A percentile compares a stretch with the other conserved stretches of the same genome.
Conservation (phyloP, 257 asterid species). For the Ligustrum vulgare region DNA sequence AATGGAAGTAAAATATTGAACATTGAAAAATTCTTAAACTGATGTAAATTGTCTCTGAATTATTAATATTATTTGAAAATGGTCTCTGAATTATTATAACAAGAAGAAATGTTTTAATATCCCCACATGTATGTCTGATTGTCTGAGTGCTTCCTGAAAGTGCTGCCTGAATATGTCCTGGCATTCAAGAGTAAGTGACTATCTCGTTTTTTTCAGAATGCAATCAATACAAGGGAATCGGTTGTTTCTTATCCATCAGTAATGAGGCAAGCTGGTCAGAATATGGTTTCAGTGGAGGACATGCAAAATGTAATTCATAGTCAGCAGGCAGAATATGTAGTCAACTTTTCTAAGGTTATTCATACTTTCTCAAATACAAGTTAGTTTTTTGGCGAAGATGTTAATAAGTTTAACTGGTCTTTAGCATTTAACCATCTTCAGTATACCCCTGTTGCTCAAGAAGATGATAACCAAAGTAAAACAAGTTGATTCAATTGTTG, state of each 20-base stretch:
- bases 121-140: not conserved
- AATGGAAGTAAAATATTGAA: not conserved
- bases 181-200: constrained; percentile 12
- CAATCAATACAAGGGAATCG: constrained; percentile 28
- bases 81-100: not conserved
- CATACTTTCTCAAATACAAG: not conserved
- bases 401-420: not conserved
- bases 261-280: constrained; percentile 27
- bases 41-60: not conserved
- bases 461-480: constrained; percentile 14
- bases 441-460: not conserved
- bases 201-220: constrained; percentile 25
- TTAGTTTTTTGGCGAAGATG: not conserved
- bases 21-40: not conserved
- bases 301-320: constrained; percentile 31
- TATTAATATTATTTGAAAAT: not conserved
- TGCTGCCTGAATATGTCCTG: not conserved
- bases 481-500: constrained; percentile 22
- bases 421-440: constrained; percentile 6
- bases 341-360: constrained; percentile 49
- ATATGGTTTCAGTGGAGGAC: constrained; percentile 25
- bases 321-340: constrained; percentile 26
- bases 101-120: not conserved
- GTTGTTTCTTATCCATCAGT: constrained; percentile 30
- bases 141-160: not conserved